A percentile compares a stretch with the other conserved stretches of the same genome.
Conservation (phyloP, 179 eudicot species). For the Patellifolia procumbens region DNA sequence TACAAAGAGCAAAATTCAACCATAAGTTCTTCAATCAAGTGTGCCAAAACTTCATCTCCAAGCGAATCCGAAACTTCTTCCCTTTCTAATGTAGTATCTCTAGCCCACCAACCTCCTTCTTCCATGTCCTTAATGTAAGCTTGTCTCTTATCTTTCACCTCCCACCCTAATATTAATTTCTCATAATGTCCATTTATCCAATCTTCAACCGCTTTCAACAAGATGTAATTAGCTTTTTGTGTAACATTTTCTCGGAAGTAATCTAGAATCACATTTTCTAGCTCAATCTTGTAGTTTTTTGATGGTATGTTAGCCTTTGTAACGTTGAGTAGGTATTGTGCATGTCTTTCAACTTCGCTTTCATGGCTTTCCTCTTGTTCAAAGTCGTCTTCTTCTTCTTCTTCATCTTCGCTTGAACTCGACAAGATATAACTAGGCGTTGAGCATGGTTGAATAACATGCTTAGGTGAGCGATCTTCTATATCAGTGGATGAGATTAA, state of each 20-base stretch:
- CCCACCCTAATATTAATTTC: slow-evolving; percentile 49
- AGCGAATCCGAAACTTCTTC: slow-evolving; percentile 51
- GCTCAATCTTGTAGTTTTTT: slow-evolving; percentile 18
- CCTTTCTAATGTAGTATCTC: slow-evolving; percentile 37
- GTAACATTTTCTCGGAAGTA: slow-evolving; percentile 49
- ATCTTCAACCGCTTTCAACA: slow-evolving; percentile 48
- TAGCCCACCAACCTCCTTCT: slow-evolving; percentile 55
- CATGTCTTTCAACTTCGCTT: slow-evolving; percentile 24
- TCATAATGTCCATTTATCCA: slow-evolving; percentile 57
- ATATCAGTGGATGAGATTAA: slow-evolving; percentile 31
- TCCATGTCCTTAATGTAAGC: slow-evolving; percentile 65
- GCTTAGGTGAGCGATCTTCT: slow-evolving; percentile 30
- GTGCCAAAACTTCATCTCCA: slow-evolving; percentile 46
- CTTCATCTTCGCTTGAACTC: slow-evolving; percentile 29
- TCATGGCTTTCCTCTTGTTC: slow-evolving; percentile 23
- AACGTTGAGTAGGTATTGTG: slow-evolving; percentile 25
- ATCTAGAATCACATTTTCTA: slow-evolving; percentile 45
- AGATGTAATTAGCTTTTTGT: slow-evolving; percentile 12
- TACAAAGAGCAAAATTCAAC: slow-evolving; percentile 23
- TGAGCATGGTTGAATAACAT: slow-evolving; percentile 33
- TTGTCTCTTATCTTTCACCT: slow-evolving; percentile 49
- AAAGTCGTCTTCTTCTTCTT: slow-evolving; percentile 4
- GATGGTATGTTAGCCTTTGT: slow-evolving; percentile 30
- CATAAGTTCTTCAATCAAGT: slow-evolving; percentile 55
- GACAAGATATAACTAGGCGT: slow-evolving; percentile 28